These are phyloP conservation scores for Termitomyces sp. DNA, from an alignment of 768 basidiomycete species.

Conservation along the genomic window DNA sequence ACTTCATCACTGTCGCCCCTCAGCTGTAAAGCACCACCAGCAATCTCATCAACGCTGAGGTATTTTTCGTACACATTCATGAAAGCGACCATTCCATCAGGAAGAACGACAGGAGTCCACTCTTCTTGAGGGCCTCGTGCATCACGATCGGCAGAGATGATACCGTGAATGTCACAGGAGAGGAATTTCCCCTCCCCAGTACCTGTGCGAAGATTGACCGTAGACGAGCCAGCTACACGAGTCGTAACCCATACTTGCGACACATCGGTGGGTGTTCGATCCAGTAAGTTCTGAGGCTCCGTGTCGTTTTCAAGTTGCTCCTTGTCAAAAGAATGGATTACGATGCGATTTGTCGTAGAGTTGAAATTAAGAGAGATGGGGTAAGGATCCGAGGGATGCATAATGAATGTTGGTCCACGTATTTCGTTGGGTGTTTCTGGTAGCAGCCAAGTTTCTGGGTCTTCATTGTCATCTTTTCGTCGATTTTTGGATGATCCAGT, in stretches of 20 bases:
- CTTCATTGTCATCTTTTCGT: constrained; percentile 52
- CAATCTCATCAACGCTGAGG: constrained; percentile 78
- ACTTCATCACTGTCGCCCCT: constrained; percentile 83
- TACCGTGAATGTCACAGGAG: constrained; percentile 80
- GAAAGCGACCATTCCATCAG: constrained; percentile 84
- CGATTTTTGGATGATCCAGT: constrained; percentile 36
- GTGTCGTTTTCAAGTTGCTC: constrained; percentile 42
- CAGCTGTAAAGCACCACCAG: constrained; percentile 72
- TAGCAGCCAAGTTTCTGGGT: constrained; percentile 74
- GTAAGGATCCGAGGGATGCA: constrained; percentile 76
- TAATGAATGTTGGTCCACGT: constrained; percentile 82
- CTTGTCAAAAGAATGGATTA: constrained; percentile 61
- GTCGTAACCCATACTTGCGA: constrained; percentile 91
- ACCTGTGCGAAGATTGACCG: constrained; percentile 82
- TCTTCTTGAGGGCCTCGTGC: constrained; percentile 92
- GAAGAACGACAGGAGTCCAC: constrained; percentile 80
- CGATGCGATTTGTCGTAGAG: constrained; percentile 65
- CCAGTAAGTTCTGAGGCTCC: constrained; percentile 43
- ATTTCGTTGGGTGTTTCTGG: constrained; percentile 69
- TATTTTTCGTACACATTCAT: constrained; percentile 89
- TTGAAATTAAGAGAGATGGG: constrained; percentile 76
- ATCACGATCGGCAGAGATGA: constrained; percentile 80
- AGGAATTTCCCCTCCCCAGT: constrained; percentile 89
- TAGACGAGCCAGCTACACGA: constrained; percentile 75
- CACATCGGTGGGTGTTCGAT: constrained; percentile 73